A percentile compares a stretch with the other conserved stretches of the same genome.
Conservation (phyloP, 257 asterid genomes). For the Solanum verrucosum region DNA sequence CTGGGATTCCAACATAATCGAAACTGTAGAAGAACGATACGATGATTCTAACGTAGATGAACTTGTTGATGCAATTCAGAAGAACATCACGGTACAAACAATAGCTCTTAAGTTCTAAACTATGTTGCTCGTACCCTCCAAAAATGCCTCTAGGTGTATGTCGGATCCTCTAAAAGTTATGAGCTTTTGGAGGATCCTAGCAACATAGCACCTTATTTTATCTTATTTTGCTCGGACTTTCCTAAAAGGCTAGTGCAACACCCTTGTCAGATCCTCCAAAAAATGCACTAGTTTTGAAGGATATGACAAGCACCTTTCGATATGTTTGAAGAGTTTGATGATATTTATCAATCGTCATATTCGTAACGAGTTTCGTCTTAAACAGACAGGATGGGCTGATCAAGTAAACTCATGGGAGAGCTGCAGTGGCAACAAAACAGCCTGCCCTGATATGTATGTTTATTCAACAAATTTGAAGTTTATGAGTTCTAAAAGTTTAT, state of each 20-base stretch:
- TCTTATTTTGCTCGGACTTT: not conserved
- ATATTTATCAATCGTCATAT: not conserved
- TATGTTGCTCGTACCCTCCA: not conserved
- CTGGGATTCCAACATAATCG: conserved; percentile 75
- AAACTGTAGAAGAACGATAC: conserved; percentile 52
- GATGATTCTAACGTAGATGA: conserved; percentile 36
- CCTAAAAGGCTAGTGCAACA: not conserved
- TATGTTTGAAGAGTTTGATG: not conserved
- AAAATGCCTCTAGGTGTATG: not conserved
- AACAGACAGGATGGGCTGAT: conserved; percentile 63
- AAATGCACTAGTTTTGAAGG: not conserved
- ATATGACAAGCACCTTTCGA: not conserved
- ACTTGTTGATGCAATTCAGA: conserved; percentile 40
- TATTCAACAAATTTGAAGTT: not conserved
- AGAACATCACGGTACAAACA: conserved; percentile 55
- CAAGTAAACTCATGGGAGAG: conserved; percentile 65
- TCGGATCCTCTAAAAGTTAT: not conserved
- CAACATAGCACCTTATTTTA: not conserved
- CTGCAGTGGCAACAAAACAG: conserved; percentile 34
- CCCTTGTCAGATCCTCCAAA: not conserved
- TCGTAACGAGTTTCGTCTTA: not conserved
- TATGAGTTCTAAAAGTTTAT: not conserved
- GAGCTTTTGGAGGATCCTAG: not conserved
- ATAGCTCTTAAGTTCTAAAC: not conserved
- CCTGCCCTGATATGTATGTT: conserved; percentile 69